A percentile compares a stretch with the other conserved stretches of the same genome.
phyloP scores from a whole-genome alignment of 768 basidiomycete genomes.

The Rhodotorula taiwanensis region DNA sequence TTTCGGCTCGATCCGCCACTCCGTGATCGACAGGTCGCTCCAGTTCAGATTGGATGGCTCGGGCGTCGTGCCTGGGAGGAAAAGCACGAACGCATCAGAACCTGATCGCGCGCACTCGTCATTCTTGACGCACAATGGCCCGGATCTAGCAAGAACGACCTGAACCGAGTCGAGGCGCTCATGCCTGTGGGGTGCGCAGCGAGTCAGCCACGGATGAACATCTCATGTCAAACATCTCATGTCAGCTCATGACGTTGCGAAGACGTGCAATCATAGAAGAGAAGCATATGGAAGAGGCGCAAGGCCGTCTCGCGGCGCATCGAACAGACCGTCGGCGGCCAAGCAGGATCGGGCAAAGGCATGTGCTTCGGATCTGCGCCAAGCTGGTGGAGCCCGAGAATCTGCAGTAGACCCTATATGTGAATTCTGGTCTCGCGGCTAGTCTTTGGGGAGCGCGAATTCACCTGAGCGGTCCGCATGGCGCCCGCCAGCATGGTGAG shows the following conservation, averaged over 20 bases:
- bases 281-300: constrained; percentile 11
- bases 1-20: constrained; percentile 12
- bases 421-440: no score
- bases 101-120: not conserved
- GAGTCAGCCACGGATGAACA: no score
- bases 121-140: not conserved
- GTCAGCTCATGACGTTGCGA: not conserved
- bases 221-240: no score
- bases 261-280: constrained; percentile 18
- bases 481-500: constrained; percentile 14
- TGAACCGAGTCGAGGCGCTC: constrained; percentile 18
- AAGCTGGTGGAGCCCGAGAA: constrained; percentile 32
- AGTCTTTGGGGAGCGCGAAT: not conserved
- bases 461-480: constrained; percentile 14
- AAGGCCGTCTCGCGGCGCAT: constrained; percentile 15
- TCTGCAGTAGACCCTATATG: not conserved
- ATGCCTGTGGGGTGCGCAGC: constrained; percentile 4
- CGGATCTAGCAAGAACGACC: constrained; percentile 20
- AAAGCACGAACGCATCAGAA: not conserved
- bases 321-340: constrained; percentile 16
- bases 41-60: constrained; percentile 23
- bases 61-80: constrained; percentile 4
- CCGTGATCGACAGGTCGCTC: constrained; percentile 11
- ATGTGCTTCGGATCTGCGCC: constrained; percentile 15
- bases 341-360: constrained; percentile 30